Percentiles rank a stretch among this genome's conserved stretches.
Conservation (phyloP, 2,329 filamentous ascomycete genomes). For the Gaeumannomyces tritici region DNA sequence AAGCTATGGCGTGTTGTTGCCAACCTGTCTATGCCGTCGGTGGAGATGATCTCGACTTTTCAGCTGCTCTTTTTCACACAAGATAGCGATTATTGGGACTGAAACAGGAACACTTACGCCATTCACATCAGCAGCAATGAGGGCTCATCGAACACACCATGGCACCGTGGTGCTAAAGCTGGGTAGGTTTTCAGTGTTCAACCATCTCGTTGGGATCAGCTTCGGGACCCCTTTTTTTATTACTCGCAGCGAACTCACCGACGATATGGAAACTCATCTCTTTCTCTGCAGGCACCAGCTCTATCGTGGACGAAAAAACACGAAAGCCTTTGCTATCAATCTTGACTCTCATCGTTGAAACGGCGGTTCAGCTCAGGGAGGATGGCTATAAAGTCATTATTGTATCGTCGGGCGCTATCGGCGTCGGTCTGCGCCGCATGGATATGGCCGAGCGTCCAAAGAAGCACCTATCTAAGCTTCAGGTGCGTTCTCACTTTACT, state of each 20-base stretch:
- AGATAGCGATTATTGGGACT: not conserved
- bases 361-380: conserved; percentile 74
- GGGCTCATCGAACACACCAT: conserved; percentile 49
- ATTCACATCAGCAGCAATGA: conserved; percentile 44
- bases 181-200: conserved; percentile 42
- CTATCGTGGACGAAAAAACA: conserved; percentile 94
- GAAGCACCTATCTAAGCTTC: conserved; percentile 82
- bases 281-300: conserved; percentile 70
- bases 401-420: conserved; percentile 94
- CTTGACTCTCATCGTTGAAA: conserved; percentile 87
- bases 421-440: conserved; percentile 85
- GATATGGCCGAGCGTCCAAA: conserved; percentile 80
- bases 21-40: not conserved
- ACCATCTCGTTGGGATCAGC: not conserved
- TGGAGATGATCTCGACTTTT: not conserved
- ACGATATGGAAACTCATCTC: not conserved
- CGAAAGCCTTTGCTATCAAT: conserved; percentile 90
- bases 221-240: not conserved
- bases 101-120: not conserved
- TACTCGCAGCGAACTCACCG: not conserved
- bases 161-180: conserved; percentile 78
- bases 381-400: conserved; percentile 93
- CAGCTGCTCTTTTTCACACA: not conserved
- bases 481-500: conserved; percentile 40
- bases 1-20: not conserved